Evolutionary conservation across 495 filamentous ascomycete genomes (phyloP).

Genomic region (Xylaria nigripes): DNA sequence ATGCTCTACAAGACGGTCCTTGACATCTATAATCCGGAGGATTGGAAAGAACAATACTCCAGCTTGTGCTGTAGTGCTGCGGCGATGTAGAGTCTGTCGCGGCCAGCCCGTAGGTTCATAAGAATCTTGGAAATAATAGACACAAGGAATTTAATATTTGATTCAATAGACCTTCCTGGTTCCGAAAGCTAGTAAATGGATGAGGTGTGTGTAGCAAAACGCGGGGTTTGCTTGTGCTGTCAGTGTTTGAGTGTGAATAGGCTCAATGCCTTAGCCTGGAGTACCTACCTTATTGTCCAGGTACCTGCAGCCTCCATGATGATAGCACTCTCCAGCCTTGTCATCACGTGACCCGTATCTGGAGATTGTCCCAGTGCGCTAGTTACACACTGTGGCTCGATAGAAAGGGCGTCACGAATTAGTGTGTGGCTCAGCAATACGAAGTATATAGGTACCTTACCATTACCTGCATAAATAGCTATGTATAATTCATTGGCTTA

Average conservation of each 20-base stretch:
- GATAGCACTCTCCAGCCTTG: neutral
- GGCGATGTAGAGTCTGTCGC: neutral
- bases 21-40: neutral
- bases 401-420: too few species aligned
- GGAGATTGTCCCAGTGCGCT: neutral
- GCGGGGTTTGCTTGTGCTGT: neutral
- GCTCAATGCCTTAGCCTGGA: neutral
- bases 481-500: too few species aligned
- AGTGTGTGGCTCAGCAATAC: too few species aligned
- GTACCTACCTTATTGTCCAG: neutral
- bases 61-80: neutral
- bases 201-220: neutral
- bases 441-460: too few species aligned
- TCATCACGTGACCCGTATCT: neutral
- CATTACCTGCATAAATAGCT: too few species aligned
- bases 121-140: neutral
- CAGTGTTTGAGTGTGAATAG: neutral
- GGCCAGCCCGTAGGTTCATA: neutral
- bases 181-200: neutral
- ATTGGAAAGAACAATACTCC: neutral
- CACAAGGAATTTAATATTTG: neutral
- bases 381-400: neutral
- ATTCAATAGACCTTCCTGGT: neutral
- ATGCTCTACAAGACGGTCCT: neutral
- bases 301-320: slow-evolving; percentile 1